Conservation (phyloP, 352 stramenopile genomes). For the Phytophthora foliorum region DNA sequence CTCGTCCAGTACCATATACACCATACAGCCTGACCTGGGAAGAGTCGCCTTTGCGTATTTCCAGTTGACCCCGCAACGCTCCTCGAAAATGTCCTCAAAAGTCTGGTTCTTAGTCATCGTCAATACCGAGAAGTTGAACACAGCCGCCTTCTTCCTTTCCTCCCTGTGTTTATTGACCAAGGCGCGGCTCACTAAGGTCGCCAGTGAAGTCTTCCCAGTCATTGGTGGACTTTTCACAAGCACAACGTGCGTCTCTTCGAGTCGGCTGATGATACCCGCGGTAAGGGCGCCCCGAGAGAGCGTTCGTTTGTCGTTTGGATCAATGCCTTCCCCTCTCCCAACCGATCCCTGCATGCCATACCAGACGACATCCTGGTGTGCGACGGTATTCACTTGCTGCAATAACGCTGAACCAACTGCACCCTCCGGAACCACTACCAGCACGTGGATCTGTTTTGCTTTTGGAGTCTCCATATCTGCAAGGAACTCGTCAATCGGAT, state of each 20-base stretch:
- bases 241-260: constrained; percentile 15
- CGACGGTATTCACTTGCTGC: constrained; percentile 1
- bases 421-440: neutral
- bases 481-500: neutral
- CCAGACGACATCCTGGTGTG: neutral
- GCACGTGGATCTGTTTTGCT: neutral
- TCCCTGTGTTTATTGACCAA: constrained; percentile 4
- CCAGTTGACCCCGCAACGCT: neutral
- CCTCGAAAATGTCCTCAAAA: constrained; percentile 12
- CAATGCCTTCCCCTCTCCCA: constrained; percentile 1
- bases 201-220: constrained; percentile 20
- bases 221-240: constrained; percentile 12
- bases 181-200: neutral
- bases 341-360: constrained; percentile 2
- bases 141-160: constrained; percentile 9
- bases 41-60: neutral
- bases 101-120: neutral
- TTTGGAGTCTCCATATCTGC: no score
- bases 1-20: constrained; percentile 23
- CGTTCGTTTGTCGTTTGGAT: constrained; percentile 14
- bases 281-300: constrained; percentile 3
- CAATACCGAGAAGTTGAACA: constrained; percentile 15
- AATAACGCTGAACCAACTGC: constrained; percentile 6
- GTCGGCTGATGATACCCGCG: constrained; percentile 7
- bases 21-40: neutral